A percentile compares a stretch with the other conserved stretches of the same genome.
phyloP scores from a whole-genome alignment of 2,329 filamentous ascomycete species.

The Sporothrix pseudoabietina region DNA sequence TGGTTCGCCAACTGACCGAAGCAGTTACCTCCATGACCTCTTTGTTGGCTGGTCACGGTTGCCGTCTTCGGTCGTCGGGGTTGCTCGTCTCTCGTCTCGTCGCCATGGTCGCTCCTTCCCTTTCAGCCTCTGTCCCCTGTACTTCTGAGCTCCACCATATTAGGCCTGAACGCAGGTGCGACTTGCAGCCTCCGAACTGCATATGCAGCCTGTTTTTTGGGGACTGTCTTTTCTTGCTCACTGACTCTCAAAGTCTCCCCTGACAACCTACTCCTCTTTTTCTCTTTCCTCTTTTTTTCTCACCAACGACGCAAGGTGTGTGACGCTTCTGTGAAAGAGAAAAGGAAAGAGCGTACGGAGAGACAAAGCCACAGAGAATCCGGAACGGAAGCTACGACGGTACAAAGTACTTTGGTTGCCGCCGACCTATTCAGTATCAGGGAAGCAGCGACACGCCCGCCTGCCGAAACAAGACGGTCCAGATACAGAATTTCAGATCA shows the following conservation, averaged over 20 bases:
- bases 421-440: neutral
- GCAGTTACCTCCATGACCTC: neutral
- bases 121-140: neutral
- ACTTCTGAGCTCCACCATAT: neutral
- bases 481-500: neutral
- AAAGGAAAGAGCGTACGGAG: neutral
- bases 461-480: slow-evolving; percentile 20
- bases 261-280: slow-evolving; percentile 32
- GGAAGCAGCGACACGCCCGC: slow-evolving; percentile 25
- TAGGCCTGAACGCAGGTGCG: slow-evolving; percentile 22
- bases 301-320: slow-evolving; percentile 11
- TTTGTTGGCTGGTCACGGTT: neutral
- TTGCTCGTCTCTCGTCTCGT: neutral
- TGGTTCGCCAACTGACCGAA: slow-evolving; percentile 3
- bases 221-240: neutral
- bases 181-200: slow-evolving; percentile 2
- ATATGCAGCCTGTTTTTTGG: slow-evolving; percentile 17
- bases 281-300: neutral
- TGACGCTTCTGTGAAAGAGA: neutral
- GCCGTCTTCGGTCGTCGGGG: neutral
- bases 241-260: slow-evolving; percentile 29
- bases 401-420: slow-evolving; percentile 16
- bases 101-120: slow-evolving; percentile 15
- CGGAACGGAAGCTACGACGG: slow-evolving; percentile 19
- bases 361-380: neutral